Evolutionary conservation across 1,284 basidiomycete species (phyloP), one percentile per base, ranked within the genome.

Genomic region (Rhodotorula sp.): DNA sequence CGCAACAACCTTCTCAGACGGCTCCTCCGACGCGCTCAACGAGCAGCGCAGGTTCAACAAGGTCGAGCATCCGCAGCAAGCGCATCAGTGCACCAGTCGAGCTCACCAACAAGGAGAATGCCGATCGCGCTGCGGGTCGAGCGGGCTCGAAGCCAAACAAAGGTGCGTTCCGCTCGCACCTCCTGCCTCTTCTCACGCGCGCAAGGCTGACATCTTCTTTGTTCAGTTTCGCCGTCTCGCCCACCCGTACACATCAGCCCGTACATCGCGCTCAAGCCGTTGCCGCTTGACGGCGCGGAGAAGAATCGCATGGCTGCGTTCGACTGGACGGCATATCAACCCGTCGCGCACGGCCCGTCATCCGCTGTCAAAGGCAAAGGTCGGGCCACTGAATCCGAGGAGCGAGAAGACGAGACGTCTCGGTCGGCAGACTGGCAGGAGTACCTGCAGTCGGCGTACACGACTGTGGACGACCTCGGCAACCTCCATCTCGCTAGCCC

Each of bases 271-370:
- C 10, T 45, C 12, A 63, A 48, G 25, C 62, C 62, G 10, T 53
- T 63, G 5, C 62, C 62, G 13, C 25, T 63, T 12, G 62, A 45
- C 21, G 62, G 44, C n/a, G 62, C 55, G 8, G 44, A 63, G 21
- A 55, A 48, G 45, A 17, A 12, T 13, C 61, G 61, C 5, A 21
- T 55, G 5, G 52, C 52, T 13, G 12, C 53, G 44, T 63, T 44
- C 44, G 53, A 46, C 1, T 55, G 53, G 53, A 34, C 34, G 34
- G 34, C 34, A 34, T 34, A 45, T 10, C 25, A 17, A 8, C 7
- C 25, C n/a, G 25, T 14, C 25, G 2, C 4, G 3, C 13, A 13
- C 52, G 4, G 7, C 52, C 13, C 14, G 17, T 16, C 27, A 34
- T 0, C 14, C 16, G 25, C 16, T 19, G 57, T 46, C 44, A 46